Conservation (phyloP, 768 basidiomycete species). For the Leccinum subtestaceum region DNA sequence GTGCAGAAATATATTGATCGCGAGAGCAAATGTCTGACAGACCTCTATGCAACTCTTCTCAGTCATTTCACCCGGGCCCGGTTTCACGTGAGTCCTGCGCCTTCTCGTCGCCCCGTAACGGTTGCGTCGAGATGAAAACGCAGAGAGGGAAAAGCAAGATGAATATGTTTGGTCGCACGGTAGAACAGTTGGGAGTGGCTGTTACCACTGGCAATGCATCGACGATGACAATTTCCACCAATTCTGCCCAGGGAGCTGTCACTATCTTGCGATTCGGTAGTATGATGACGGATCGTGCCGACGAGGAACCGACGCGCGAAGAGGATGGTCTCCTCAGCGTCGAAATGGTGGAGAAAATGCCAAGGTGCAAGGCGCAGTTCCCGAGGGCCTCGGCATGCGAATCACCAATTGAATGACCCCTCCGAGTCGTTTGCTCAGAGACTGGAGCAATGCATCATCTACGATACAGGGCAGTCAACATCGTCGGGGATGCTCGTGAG, state of each 20-base stretch:
- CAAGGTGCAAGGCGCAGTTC: conserved; percentile 53
- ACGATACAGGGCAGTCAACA: too few species aligned
- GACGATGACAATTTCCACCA: conserved; percentile 55
- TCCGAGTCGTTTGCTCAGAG: too few species aligned
- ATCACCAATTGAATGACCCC: too few species aligned
- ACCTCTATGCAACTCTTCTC: conserved; percentile 74
- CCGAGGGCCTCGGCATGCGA: too few species aligned
- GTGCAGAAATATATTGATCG: conserved; percentile 88
- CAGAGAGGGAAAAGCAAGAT: conserved; percentile 60
- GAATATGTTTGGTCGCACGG: conserved; percentile 87
- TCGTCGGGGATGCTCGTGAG: too few species aligned
- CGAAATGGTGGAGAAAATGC: conserved; percentile 81
- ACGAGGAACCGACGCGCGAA: conserved; percentile 67
- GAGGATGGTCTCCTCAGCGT: conserved; percentile 81
- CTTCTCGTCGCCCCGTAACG: not conserved
- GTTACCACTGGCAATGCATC: conserved; percentile 54
- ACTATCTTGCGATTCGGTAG: conserved; percentile 88
- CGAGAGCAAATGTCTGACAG: conserved; percentile 79
- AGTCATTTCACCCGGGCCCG: conserved; percentile 60
- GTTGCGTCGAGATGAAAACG: conserved; percentile 45
- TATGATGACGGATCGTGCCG: conserved; percentile 52
- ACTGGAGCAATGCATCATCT: too few species aligned
- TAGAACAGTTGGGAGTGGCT: conserved; percentile 76
- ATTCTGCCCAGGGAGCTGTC: conserved; percentile 82
- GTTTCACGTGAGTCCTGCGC: conserved; percentile 65